phyloP scores from a whole-genome alignment of 106 monocot species.

The Ottelia alismoides region DNA sequence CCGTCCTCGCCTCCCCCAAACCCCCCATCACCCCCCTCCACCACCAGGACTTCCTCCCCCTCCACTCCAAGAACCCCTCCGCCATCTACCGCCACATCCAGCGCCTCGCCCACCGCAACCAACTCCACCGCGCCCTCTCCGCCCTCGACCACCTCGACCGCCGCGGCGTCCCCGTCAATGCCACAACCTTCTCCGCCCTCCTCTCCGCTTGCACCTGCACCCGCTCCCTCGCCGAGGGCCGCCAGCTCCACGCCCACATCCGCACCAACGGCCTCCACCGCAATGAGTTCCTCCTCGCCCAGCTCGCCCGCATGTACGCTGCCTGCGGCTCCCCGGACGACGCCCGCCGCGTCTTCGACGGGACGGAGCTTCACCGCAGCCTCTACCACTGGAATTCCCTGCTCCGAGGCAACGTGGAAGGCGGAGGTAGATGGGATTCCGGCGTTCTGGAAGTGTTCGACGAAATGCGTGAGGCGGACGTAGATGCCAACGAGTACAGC shows the following conservation, averaged over 20 bases:
- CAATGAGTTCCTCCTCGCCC: slow-evolving; percentile 54
- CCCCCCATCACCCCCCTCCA: background rate
- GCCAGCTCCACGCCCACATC: slow-evolving; percentile 58
- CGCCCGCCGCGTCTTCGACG: slow-evolving; percentile 28
- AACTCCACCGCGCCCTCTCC: slow-evolving; percentile 40
- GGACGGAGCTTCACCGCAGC: slow-evolving; percentile 5
- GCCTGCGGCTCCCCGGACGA: slow-evolving; percentile 38
- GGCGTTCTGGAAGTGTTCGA: slow-evolving; percentile 25
- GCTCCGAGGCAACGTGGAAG: slow-evolving; percentile 35
- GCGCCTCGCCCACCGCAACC: slow-evolving; percentile 32
- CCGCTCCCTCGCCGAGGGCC: slow-evolving; percentile 19
- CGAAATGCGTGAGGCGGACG: slow-evolving; percentile 42
- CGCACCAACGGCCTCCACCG: slow-evolving; percentile 30
- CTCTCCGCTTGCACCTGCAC: slow-evolving; percentile 48
- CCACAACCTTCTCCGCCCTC: slow-evolving; percentile 75
- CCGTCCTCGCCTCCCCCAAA: background rate
- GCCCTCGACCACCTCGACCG: slow-evolving; percentile 81
- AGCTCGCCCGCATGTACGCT: slow-evolving; percentile 61
- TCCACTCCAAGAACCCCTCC: slow-evolving; percentile 72
- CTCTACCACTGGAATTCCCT: slow-evolving; percentile 71
- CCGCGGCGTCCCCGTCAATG: slow-evolving; percentile 52
- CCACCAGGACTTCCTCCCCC: slow-evolving; percentile 30
- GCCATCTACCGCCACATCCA: slow-evolving; percentile 38
- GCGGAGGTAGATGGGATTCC: slow-evolving; percentile 25
- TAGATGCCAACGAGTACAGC: slow-evolving; percentile 54